A percentile compares a stretch with the other conserved stretches of the same genome.
phyloP scores from a whole-genome alignment of 176 grass and related monocot genomes.

The Otatea glauca region DNA sequence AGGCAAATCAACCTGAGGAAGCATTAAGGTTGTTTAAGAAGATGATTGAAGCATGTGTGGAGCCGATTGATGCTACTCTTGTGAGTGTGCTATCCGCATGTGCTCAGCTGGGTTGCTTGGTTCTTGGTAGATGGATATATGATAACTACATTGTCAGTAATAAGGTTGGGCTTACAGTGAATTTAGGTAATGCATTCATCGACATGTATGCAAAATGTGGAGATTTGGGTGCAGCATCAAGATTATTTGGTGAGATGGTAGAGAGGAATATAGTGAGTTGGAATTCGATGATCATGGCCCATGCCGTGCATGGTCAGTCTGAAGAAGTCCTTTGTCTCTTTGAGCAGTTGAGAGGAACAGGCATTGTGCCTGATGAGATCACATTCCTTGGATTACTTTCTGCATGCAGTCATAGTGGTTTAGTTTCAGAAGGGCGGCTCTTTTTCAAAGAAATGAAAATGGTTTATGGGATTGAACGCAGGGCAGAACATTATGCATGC shows the following conservation, averaged over 20 bases:
- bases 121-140: constrained; percentile 62
- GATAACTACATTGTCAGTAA: constrained; percentile 46
- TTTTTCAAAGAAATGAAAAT: constrained; percentile 68
- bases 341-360: constrained; percentile 43
- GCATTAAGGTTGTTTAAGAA: constrained; percentile 53
- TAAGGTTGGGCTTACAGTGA: constrained; percentile 48
- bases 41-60: constrained; percentile 54
- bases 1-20: constrained; percentile 51
- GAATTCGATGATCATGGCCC: constrained; percentile 66
- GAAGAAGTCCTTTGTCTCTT: constrained; percentile 50
- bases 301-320: constrained; percentile 57
- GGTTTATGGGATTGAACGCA: constrained; percentile 54
- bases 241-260: constrained; percentile 58
- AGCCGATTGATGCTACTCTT: constrained; percentile 68
- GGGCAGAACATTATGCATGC: constrained; percentile 64
- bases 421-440: constrained; percentile 47
- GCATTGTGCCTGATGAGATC: constrained; percentile 53
- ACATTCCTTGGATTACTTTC: constrained; percentile 72
- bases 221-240: constrained; percentile 58
- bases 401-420: constrained; percentile 59
- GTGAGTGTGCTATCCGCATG: constrained; percentile 61
- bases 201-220: constrained; percentile 74
- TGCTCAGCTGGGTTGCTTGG: constrained; percentile 59
- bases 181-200: constrained; percentile 69
- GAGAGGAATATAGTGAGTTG: constrained; percentile 68